These are phyloP conservation scores for Fusarium humuli DNA, from an alignment of 2,329 filamentous ascomycete genomes.

Conservation along the genomic window DNA sequence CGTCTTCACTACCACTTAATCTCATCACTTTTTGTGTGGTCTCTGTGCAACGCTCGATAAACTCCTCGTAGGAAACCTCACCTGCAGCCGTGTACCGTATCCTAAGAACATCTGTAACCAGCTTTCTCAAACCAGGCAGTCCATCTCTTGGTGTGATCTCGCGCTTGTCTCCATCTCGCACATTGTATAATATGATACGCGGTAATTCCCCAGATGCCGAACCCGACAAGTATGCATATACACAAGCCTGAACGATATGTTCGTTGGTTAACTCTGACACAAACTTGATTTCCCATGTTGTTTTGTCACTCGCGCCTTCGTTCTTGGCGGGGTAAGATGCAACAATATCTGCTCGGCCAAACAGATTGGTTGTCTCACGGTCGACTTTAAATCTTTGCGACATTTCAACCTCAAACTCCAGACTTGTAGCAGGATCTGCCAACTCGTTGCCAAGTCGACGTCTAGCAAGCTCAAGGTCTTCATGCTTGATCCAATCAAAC, in stretches of 20 bases:
- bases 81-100: slow-evolving; percentile 32
- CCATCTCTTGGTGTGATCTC: slow-evolving; percentile 32
- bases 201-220: slow-evolving; percentile 16
- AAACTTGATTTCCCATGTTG: slow-evolving; percentile 50
- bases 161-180: slow-evolving; percentile 44
- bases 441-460: slow-evolving; percentile 38
- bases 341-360: slow-evolving; percentile 32
- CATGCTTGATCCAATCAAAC: slow-evolving; percentile 45
- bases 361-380: background rate
- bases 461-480: slow-evolving; percentile 34
- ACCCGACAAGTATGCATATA: slow-evolving; percentile 44
- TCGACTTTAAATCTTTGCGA: background rate
- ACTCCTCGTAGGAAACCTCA: slow-evolving; percentile 21
- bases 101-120: slow-evolving; percentile 37
- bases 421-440: background rate
- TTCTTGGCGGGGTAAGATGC: background rate
- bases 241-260: slow-evolving; percentile 44
- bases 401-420: slow-evolving; percentile 20
- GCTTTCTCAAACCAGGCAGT: background rate
- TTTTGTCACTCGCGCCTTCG: background rate
- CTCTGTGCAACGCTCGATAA: slow-evolving; percentile 18
- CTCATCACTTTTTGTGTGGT: slow-evolving; percentile 12
- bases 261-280: slow-evolving; percentile 42
- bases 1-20: background rate
- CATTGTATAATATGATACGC: slow-evolving; percentile 45